These are phyloP conservation scores for Aleurites moluccanus DNA, from an alignment of 441 rosid genomes.

Conservation along the genomic window DNA sequence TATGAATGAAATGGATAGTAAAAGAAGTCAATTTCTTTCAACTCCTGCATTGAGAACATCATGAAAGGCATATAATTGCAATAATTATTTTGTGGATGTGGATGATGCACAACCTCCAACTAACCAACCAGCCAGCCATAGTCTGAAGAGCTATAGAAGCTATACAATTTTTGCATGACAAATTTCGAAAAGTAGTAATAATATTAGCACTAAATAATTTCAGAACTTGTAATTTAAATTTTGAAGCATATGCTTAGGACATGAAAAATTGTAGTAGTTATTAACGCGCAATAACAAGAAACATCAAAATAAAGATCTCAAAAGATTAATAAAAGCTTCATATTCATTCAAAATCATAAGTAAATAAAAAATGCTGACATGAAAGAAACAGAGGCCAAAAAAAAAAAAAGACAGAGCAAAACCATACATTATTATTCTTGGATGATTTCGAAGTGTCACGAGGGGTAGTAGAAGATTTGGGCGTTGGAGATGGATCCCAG, in stretches of 20 bases:
- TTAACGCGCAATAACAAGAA: too few relatives aligned
- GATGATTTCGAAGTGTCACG: conserved; percentile 17
- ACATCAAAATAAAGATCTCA: too few relatives aligned
- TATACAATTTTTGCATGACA: background rate
- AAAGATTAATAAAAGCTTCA: too few relatives aligned
- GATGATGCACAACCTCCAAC: background rate
- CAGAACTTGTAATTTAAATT: background rate
- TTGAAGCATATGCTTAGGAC: too few relatives aligned
- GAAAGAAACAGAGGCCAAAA: background rate
- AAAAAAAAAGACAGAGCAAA: background rate
- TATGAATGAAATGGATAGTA: background rate
- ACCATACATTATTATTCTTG: background rate
- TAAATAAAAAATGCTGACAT: background rate
- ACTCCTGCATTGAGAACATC: background rate
- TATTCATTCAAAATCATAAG: background rate
- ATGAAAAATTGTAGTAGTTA: too few relatives aligned
- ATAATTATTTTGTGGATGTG: background rate
- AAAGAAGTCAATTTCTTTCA: background rate
- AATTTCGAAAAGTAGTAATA: background rate
- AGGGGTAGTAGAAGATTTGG: conserved; percentile 22
- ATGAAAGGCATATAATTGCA: background rate
- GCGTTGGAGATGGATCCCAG: conserved; percentile 42
- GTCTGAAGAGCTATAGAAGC: too few relatives aligned
- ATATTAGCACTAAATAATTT: background rate
- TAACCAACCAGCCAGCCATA: background rate